Base-by-base conservation (phyloP, 2,329 filamentous ascomycete genomes). In the Chaetomium globosum region DNA sequence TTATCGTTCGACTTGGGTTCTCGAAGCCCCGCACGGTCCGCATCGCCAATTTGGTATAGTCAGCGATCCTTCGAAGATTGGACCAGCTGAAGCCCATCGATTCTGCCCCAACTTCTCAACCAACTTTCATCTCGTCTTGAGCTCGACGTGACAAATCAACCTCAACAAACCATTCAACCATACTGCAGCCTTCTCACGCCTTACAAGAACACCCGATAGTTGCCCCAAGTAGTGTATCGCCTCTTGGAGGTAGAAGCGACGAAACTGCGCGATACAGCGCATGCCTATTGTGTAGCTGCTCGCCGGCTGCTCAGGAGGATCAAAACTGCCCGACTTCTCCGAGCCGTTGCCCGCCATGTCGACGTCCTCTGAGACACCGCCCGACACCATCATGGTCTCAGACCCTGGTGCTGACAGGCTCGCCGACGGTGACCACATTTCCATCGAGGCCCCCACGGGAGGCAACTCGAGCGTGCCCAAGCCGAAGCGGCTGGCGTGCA, bases 401-500 rank as follows among this genome's bases (percentile, higher is more conserved):
- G 71, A 71, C 54, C 53, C 69, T 28, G 54, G 48, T 49, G 36
- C 61, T 51, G 66, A 71, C 21, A 64, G 31, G 21, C 54, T 31
- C 46, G 4, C 48, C 19, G 53, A 68, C 52, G 65, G 65, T 43
- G 68, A 70, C 21, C 56, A 61, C 53, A 59, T 64, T 21, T 64
- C 63, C 1, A 60, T 68, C 4, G 66, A 65, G 19, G 36, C 64
- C 3, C 56, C 63, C 31, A 58, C 67, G 2, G 67, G 68, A 21
- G 71, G 84, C 71, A 87, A 88, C 69, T 77, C 80, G 57, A 82
- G 77, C 71, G 82, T 92, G 26, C 89, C 90, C 58, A 91, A 91
- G 73, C 88, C 89, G n/a, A 98, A 98, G 82, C 87, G 94, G 71
- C 90, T 98, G 73, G 95, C 95, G 46, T 99, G 95, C 77, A 91